A percentile compares a stretch with the other conserved stretches of the same genome.
Conservation (phyloP, 495 filamentous ascomycete species). For the Penicillium robsamsonii region DNA sequence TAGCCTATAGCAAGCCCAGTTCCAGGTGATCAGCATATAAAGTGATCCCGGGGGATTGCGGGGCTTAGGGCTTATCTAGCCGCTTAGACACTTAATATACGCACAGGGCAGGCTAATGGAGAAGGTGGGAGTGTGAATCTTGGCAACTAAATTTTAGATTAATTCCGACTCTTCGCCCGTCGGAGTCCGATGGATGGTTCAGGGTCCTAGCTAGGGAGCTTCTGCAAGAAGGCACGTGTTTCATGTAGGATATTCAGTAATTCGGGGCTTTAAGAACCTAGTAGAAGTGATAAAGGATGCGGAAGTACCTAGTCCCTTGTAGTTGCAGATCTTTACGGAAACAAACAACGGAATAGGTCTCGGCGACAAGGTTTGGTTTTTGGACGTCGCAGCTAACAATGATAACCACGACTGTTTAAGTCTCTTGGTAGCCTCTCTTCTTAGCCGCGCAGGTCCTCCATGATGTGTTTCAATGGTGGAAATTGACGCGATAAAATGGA, state of each 20-base stretch:
- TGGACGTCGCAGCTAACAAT: not conserved
- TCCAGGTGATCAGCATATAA: not conserved
- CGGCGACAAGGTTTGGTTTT: not conserved
- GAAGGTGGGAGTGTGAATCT: constrained; percentile 10
- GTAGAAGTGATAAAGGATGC: constrained; percentile 1
- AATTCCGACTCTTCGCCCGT: constrained; percentile 12
- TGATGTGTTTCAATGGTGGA: not conserved
- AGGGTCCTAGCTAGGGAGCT: not conserved
- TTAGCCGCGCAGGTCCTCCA: not conserved
- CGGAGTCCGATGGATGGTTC: constrained; percentile 13
- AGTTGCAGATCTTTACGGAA: not conserved
- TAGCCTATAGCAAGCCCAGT: constrained; percentile 10
- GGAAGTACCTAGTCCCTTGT: not conserved
- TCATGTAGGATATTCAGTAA: constrained; percentile 2
- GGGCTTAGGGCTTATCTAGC: constrained; percentile 3
- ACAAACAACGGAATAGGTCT: not conserved
- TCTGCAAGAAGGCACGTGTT: constrained; percentile 3
- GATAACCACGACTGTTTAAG: not conserved
- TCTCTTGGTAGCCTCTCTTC: not conserved
- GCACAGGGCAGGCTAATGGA: not conserved
- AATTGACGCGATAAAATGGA: not conserved
- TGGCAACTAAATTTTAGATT: constrained; percentile 7
- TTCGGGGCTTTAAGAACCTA: constrained; percentile 4
- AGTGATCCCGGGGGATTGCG: constrained; percentile 4
- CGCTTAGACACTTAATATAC: constrained; percentile 4